Base-by-base conservation (phyloP, 371 early-diverging fungal species). In the Mortierella sp. region DNA sequence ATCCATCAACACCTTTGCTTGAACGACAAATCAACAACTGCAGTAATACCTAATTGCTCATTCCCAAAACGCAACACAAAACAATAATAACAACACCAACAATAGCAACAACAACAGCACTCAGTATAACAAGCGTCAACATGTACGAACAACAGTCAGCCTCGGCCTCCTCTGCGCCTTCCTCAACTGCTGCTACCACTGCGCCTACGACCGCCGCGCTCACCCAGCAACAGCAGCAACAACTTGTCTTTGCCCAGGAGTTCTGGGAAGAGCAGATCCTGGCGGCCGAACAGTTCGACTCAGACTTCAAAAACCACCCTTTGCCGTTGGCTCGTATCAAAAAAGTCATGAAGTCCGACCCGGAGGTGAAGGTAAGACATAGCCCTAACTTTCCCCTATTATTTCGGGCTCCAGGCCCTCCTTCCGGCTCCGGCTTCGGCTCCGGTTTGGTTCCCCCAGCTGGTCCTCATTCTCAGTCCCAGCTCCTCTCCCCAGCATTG, bases 341-440 rank as follows among this genome's bases (percentile, higher is more conserved):
- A 83, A 96, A 97, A 84, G 96, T 98, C 52, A 98, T 98, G 98
- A 99, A 98, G 89, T 93, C 95, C 28, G 99, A 98, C 84, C 97
- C 96, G 55, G 97, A 97, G 63, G 97, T 97, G 28, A 96, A 96
- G 78, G 82, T 78, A 78, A 31, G 57, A 54, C 28, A 54, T 13
- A n/a, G 5, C 42, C 16, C 26, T 57, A 3, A 48, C 50, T 4
- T 48, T n/a, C 55, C n/a, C 21, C n/a, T 60, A 26, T 34, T 63
- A 7, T 34, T 31, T 19, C 16, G 34, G 63, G 13, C 13, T 2
- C 63, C 60, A 14, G 16, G 16, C 19, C 16, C 28, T 58, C 63
- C 34, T 63, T 68, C 44, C 7, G 38, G 65, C 68, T 68, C 44
- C 44, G 42, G 68, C 68, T 68, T 24, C 24, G 42, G 68, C 34